These are phyloP conservation scores for Tricholoma bakamatsutake DNA, from an alignment of 768 basidiomycete species.

Conservation along the genomic window DNA sequence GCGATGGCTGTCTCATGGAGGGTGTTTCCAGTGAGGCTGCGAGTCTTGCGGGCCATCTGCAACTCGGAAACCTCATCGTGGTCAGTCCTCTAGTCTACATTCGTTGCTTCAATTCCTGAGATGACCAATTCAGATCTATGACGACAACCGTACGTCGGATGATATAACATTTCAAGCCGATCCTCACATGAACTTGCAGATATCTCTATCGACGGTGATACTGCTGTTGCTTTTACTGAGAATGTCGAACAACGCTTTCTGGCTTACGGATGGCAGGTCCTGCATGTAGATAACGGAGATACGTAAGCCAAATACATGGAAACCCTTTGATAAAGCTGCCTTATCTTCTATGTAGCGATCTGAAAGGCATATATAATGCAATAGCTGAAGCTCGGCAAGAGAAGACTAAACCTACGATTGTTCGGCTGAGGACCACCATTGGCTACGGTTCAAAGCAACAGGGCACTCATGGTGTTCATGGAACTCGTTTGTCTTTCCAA, in stretches of 20 bases:
- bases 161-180: not conserved
- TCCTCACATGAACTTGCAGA: constrained; percentile 37
- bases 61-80: constrained; percentile 89
- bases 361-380: constrained; percentile 69
- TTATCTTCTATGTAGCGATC: constrained; percentile 46
- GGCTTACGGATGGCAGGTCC: constrained; percentile 92
- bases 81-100: constrained; percentile 37
- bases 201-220: constrained; percentile 96
- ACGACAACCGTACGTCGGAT: constrained; percentile 78
- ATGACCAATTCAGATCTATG: constrained; percentile 60
- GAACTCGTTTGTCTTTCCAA: constrained; percentile 61
- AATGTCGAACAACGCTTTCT: constrained; percentile 85
- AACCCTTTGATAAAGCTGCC: not conserved
- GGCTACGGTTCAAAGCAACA: constrained; percentile 91
- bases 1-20: constrained; percentile 97
- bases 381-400: constrained; percentile 73
- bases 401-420: constrained; percentile 80
- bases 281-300: constrained; percentile 78
- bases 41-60: constrained; percentile 88
- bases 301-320: constrained; percentile 34
- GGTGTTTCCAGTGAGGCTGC: constrained; percentile 92
- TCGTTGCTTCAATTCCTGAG: constrained; percentile 7
- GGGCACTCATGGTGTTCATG: constrained; percentile 93
- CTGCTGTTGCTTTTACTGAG: constrained; percentile 89
- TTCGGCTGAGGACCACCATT: constrained; percentile 84